phyloP scores from a whole-genome alignment of 306 rosid genomes.

The Quercus agrifolia region DNA sequence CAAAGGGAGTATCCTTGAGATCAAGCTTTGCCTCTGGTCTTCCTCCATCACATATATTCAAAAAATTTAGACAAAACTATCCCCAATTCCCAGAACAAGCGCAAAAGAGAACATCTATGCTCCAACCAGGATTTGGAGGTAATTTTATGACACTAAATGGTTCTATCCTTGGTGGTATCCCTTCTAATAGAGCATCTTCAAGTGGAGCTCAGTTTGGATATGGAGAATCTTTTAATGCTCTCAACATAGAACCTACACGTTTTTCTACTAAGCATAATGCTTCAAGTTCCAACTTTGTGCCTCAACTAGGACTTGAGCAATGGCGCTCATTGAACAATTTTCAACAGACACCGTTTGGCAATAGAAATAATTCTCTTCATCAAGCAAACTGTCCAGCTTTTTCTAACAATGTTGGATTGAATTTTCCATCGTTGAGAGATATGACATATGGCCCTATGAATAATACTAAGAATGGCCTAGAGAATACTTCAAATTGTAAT shows the following conservation, averaged over 20 bases:
- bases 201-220: background rate
- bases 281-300: background rate
- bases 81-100: background rate
- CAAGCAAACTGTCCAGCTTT: background rate
- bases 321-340: background rate
- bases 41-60: slow-evolving; percentile 3
- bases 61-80: background rate
- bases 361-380: background rate
- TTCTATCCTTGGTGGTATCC: background rate
- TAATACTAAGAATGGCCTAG: background rate
- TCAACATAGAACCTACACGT: background rate
- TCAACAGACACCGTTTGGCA: slow-evolving; percentile 8
- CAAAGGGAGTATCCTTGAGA: slow-evolving; percentile 27
- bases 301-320: background rate
- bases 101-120: background rate
- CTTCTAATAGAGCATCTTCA: background rate
- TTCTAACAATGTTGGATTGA: background rate
- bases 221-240: background rate
- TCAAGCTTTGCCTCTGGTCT: slow-evolving; percentile 47
- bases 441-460: background rate
- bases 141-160: background rate
- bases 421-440: slow-evolving; percentile 5
- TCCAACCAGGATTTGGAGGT: background rate
- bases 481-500: slow-evolving; percentile 8
- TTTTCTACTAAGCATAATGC: background rate